phyloP scores from a whole-genome alignment of 768 basidiomycete genomes.

The Cyclocybe aegerita region DNA sequence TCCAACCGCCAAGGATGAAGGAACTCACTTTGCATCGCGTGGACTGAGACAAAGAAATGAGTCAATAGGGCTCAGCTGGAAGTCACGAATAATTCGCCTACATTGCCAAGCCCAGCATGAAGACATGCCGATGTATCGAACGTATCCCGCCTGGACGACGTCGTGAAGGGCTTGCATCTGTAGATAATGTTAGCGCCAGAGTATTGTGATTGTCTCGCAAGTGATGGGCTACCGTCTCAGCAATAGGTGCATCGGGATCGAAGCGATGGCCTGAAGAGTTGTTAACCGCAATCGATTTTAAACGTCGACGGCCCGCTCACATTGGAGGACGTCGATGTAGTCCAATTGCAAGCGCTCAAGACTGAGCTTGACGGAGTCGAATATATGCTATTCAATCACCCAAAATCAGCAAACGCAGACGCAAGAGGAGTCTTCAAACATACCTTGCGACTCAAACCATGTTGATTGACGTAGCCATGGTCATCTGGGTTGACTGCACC shows the following conservation, averaged over 20 bases:
- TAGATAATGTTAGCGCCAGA: neutral
- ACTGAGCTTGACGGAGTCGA: slow-evolving; percentile 61
- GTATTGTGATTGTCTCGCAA: neutral
- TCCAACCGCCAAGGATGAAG: neutral
- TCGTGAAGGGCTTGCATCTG: slow-evolving; percentile 71
- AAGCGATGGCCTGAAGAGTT: slow-evolving; percentile 47
- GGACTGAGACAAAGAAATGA: slow-evolving; percentile 30
- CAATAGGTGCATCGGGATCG: slow-evolving; percentile 56
- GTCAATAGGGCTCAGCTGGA: neutral
- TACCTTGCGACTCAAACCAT: slow-evolving; percentile 40
- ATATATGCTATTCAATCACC: slow-evolving; percentile 54
- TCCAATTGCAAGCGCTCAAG: slow-evolving; percentile 71
- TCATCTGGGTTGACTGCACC: slow-evolving; percentile 26
- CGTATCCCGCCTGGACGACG: slow-evolving; percentile 64
- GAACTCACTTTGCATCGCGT: slow-evolving; percentile 54
- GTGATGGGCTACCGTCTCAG: slow-evolving; percentile 40
- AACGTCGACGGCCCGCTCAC: slow-evolving; percentile 28
- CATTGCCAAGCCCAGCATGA: slow-evolving; percentile 58
- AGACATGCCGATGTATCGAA: slow-evolving; percentile 59
- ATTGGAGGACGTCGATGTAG: slow-evolving; percentile 76
- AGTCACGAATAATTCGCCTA: slow-evolving; percentile 20
- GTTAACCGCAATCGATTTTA: slow-evolving; percentile 15
- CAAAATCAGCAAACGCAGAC: slow-evolving; percentile 13
- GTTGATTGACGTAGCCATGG: slow-evolving; percentile 55
- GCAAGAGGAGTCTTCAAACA: neutral